Evolutionary conservation across 257 asterid genomes (phyloP).

Genomic region (Paulownia fortunei): DNA sequence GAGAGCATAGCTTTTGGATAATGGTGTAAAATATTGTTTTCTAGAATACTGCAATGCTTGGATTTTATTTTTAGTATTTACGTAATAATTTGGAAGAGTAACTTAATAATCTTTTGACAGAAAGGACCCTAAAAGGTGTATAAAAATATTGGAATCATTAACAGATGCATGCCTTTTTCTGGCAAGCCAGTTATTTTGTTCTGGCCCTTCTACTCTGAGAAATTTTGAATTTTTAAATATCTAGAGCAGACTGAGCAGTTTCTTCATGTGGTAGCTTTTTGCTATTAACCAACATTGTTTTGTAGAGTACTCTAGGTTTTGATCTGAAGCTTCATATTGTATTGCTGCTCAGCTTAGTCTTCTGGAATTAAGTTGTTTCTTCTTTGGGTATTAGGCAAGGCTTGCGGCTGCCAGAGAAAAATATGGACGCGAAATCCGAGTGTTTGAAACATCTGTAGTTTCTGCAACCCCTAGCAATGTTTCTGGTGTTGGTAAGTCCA

Average conservation of each 20-base stretch:
- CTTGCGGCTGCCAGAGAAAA: constrained; percentile 88
- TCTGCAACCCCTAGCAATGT: constrained; percentile 55
- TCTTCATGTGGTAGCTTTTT: neutral
- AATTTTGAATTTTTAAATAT: constrained; percentile 12
- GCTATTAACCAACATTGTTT: neutral
- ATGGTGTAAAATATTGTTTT: neutral
- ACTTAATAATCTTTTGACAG: neutral
- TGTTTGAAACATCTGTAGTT: constrained; percentile 70
- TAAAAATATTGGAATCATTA: neutral
- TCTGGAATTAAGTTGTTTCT: constrained; percentile 25
- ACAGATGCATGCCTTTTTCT: constrained; percentile 3
- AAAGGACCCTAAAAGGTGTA: neutral
- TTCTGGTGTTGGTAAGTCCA: constrained; percentile 55
- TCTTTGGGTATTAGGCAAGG: constrained; percentile 52
- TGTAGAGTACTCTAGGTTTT: neutral
- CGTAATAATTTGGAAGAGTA: neutral
- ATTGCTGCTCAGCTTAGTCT: constrained; percentile 8
- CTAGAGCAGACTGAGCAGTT: neutral
- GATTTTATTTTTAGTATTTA: neutral
- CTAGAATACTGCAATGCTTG: neutral
- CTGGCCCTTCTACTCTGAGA: neutral
- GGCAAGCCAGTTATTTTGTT: neutral
- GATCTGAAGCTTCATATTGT: constrained; percentile 1
- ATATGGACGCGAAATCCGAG: constrained; percentile 79
- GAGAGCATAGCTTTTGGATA: constrained; percentile 2